A percentile compares a stretch with the other conserved stretches of the same genome.
phyloP scores from a whole-genome alignment of 257 asterid genomes.

The Oldenlandia corymbosa region DNA sequence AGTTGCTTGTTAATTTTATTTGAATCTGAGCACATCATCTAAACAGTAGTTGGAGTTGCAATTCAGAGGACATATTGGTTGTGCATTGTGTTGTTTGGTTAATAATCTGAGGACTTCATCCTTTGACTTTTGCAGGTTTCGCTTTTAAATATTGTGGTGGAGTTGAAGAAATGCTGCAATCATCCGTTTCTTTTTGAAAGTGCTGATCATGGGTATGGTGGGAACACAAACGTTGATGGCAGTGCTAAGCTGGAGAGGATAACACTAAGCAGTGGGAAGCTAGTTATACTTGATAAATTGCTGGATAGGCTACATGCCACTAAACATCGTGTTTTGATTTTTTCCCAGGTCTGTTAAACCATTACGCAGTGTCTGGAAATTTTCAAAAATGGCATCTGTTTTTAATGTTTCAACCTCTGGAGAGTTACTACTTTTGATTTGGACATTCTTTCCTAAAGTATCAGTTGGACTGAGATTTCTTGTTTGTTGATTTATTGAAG shows the following conservation, averaged over 20 bases:
- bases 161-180: constrained; percentile 99
- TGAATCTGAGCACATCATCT: too few relatives aligned
- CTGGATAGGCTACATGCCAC: constrained; percentile 83
- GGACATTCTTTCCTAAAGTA: background rate
- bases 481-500: background rate
- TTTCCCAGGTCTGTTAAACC: constrained; percentile 77
- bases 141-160: constrained; percentile 97
- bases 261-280: constrained; percentile 94
- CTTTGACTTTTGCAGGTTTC: constrained; percentile 64
- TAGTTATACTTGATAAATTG: constrained; percentile 88
- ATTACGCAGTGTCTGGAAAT: background rate
- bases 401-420: background rate
- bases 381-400: background rate
- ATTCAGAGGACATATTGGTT: background rate
- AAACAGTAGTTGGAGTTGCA: too few relatives aligned
- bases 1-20: background rate
- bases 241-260: constrained; percentile 85
- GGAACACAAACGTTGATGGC: constrained; percentile 72
- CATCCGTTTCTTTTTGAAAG: constrained; percentile 98
- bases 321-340: constrained; percentile 89
- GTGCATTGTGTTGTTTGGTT: background rate
- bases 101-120: background rate
- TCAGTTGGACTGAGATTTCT: background rate
- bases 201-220: constrained; percentile 99
- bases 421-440: constrained; percentile 1